Evolutionary conservation across 148 eudicot genomes (phyloP).

Genomic region (Fagopyrum tataricum): DNA sequence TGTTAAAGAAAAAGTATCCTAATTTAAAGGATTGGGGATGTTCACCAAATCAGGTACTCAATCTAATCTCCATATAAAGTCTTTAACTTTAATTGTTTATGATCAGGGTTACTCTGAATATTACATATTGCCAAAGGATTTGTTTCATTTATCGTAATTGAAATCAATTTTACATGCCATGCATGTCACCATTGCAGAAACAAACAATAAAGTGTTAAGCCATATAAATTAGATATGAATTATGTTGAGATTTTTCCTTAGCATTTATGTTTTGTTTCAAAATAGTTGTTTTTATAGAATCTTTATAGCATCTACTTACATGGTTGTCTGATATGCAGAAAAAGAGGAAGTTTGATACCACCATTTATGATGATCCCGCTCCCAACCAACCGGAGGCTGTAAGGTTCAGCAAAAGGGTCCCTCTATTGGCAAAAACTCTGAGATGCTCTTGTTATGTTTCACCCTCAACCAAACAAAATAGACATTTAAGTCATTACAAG

Average conservation of each 20-base stretch:
- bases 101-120: background rate
- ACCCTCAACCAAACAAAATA: constrained; percentile 19
- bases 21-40: constrained; percentile 17
- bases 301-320: too few species aligned
- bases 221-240: background rate
- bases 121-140: background rate
- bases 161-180: background rate
- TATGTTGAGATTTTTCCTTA: background rate
- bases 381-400: constrained; percentile 27
- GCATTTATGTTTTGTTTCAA: too few species aligned
- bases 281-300: too few species aligned
- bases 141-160: background rate
- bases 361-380: constrained; percentile 49
- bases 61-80: background rate
- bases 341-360: constrained; percentile 60
- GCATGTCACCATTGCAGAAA: background rate
- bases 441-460: constrained; percentile 45
- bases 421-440: constrained; percentile 29
- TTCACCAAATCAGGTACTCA: constrained; percentile 2
- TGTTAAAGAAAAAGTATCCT: constrained; percentile 25
- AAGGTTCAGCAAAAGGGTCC: constrained; percentile 50
- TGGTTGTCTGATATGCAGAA: constrained; percentile 21
- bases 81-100: background rate
- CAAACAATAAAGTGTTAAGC: background rate
- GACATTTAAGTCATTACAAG: constrained; percentile 16